Base-by-base conservation (phyloP, 108 stramenopile species). In the Schizochytrium sp. region DNA sequence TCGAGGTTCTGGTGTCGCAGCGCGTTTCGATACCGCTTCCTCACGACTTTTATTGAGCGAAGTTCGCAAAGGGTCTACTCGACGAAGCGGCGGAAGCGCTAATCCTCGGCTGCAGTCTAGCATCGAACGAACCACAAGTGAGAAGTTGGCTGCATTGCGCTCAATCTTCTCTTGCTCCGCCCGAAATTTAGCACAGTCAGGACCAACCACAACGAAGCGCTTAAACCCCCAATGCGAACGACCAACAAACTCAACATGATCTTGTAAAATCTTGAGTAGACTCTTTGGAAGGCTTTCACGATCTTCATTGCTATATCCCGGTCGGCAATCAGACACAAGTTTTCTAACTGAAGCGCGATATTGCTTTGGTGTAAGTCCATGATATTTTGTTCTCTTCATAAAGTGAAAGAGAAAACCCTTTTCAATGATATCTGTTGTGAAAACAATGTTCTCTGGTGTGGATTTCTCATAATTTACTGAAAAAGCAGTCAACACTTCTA, bases 141-240 rank as follows among this genome's bases (percentile, higher is more conserved):
- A 69, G 2, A 69, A 69, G 3, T 83, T 83, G 45, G 76, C 76
- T 10, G 76, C 76, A 38, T 3, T 55, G 10, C 50, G 50, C 53
- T 83, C 76, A 1, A 83, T 28, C 2, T 38, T 0, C 40, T 83
- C 15, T 50, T 83, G 76, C 76, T 83, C 76, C 19, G 0, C 53
- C 15, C 53, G 10, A 28, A 83, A 83, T 40, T 83, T 55, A n/a
- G 76, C 50, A 38, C 47, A 55, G 50, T 83, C 76, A 10, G 76
- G 76, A 42, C 76, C 76, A 10, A 55, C 2, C 17, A 83, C 50
- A 5, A 83, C 76, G 4, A 83, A 83, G 38, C 53, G 47, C 47
- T 83, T 83, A 28, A 83, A 83, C 50, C 76, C 53, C 76, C 76
- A 83, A 53, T 83, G 76, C 45, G 76, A 83, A 13, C 76, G 76